Evolutionary conservation across 179 eudicot species (phyloP).

Genomic region (Carnegiea gigantea): DNA sequence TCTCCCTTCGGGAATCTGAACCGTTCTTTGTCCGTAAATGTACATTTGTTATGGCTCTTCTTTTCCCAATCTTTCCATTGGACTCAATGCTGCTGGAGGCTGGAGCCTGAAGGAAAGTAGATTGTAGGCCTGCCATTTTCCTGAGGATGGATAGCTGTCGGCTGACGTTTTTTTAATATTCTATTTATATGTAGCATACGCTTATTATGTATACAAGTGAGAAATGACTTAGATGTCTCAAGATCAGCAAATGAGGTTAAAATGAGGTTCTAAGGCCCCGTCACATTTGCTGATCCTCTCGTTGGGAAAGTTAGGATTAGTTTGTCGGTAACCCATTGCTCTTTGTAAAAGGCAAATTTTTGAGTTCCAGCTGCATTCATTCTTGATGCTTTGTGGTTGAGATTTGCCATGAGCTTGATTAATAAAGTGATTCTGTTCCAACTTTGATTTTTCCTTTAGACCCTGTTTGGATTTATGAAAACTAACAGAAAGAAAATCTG

Average conservation of each 20-base stretch:
- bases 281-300: neutral
- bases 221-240: neutral
- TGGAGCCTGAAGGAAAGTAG: constrained; percentile 10
- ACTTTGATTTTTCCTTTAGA: too few relatives aligned
- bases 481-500: too few relatives aligned
- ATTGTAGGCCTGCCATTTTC: neutral
- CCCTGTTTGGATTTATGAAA: too few relatives aligned
- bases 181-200: neutral
- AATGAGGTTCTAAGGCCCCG: neutral
- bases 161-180: neutral
- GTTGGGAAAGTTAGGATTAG: neutral
- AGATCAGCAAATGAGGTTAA: neutral
- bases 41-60: constrained; percentile 2
- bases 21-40: constrained; percentile 20
- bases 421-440: too few relatives aligned
- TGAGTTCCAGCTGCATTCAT: neutral
- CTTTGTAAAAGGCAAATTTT: too few relatives aligned
- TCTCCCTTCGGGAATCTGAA: constrained; percentile 8
- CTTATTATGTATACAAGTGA: neutral
- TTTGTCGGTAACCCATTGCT: neutral
- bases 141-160: neutral
- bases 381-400: neutral
- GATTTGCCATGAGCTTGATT: neutral
- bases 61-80: neutral
- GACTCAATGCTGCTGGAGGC: neutral